Evolutionary conservation across 495 filamentous ascomycete genomes (phyloP).

Genomic region (Penicillium riverlandense): DNA sequence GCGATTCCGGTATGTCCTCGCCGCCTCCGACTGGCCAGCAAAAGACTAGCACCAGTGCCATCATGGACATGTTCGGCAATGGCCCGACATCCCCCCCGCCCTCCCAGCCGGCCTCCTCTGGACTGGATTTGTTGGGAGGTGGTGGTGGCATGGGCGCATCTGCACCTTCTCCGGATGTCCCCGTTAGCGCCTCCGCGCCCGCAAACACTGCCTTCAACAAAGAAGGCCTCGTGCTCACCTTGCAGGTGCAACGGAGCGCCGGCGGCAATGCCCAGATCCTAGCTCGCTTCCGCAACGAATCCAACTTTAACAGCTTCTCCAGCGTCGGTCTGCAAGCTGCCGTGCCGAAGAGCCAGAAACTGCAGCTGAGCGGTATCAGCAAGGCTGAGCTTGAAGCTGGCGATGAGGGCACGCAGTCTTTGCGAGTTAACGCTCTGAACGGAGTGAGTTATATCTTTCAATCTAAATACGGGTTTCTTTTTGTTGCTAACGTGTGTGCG

Average conservation of each 20-base stretch:
- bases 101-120: constrained; percentile 31
- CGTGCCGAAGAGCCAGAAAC: constrained; percentile 88
- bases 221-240: constrained; percentile 70
- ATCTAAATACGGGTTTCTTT: background rate
- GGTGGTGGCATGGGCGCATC: constrained; percentile 37
- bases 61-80: constrained; percentile 74
- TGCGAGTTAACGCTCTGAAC: constrained; percentile 75
- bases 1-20: constrained; percentile 42
- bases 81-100: constrained; percentile 32
- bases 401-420: constrained; percentile 76
- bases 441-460: constrained; percentile 59
- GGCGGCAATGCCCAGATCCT: constrained; percentile 64
- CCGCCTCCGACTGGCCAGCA: constrained; percentile 44
- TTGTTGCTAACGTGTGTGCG: constrained; percentile 2
- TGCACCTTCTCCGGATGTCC: constrained; percentile 32
- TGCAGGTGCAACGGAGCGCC: constrained; percentile 74
- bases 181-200: constrained; percentile 28
- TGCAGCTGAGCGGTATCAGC: constrained; percentile 84
- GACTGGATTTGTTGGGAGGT: constrained; percentile 36
- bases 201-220: constrained; percentile 74
- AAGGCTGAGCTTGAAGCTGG: constrained; percentile 67
- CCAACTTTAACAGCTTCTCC: constrained; percentile 54
- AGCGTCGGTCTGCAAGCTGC: constrained; percentile 82
- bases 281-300: constrained; percentile 75
- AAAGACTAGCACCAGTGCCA: constrained; percentile 58